phyloP scores from a whole-genome alignment of 371 early-diverging fungal genomes.

The Haplosporangium sp. region DNA sequence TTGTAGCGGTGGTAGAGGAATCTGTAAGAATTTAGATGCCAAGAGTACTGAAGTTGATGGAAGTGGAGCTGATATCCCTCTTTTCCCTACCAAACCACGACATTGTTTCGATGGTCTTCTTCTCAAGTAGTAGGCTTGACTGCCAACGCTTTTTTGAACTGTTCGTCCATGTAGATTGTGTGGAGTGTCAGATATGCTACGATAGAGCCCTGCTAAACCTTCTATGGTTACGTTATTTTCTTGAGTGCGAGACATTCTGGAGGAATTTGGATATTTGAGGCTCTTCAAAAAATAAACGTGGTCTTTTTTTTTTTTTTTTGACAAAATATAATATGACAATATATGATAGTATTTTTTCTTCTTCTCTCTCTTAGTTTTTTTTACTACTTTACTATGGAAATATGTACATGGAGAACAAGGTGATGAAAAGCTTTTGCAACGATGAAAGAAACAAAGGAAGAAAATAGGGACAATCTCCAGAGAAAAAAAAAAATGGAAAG shows the following conservation, averaged over 20 bases:
- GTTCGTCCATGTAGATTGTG: neutral
- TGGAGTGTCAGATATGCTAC: neutral
- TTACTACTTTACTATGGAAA: too few species aligned
- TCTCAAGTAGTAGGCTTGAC: neutral
- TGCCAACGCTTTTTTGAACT: neutral
- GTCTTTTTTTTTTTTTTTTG: too few species aligned
- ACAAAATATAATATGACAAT: too few species aligned
- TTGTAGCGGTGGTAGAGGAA: neutral
- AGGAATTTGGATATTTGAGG: neutral
- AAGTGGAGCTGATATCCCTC: slow-evolving; percentile 2
- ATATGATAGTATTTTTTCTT: too few species aligned
- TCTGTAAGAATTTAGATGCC: neutral
- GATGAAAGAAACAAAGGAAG: too few species aligned
- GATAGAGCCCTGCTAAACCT: neutral
- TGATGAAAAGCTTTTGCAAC: too few species aligned
- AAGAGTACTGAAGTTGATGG: neutral
- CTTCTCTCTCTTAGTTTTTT: too few species aligned
- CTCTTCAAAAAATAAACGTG: too few species aligned
- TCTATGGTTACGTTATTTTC: neutral
- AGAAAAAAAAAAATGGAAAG: too few species aligned
- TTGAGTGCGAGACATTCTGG: neutral
- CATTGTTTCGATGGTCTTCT: neutral
- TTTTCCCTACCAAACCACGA: neutral
- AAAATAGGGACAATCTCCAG: too few species aligned
- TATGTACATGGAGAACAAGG: too few species aligned